phyloP scores from a whole-genome alignment of 306 rosid species.

The Canavalia gladiata region DNA sequence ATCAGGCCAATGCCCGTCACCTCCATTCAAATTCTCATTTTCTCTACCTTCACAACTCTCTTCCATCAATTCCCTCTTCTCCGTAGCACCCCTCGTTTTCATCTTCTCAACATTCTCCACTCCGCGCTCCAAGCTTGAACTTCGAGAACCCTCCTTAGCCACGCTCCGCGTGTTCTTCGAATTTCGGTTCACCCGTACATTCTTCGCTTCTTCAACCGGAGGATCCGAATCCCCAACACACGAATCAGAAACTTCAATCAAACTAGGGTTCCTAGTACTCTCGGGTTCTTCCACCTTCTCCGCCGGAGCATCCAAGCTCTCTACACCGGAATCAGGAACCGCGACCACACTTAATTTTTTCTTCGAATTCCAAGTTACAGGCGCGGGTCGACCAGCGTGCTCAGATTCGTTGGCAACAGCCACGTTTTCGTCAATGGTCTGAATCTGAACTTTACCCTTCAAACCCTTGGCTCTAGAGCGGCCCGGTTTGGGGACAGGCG shows the following conservation, averaged over 20 bases:
- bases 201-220: conserved; percentile 23
- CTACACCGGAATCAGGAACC: not conserved
- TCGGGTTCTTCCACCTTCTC: conserved; percentile 25
- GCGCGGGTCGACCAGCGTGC: conserved; percentile 19
- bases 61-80: conserved; percentile 49
- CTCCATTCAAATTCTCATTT: conserved; percentile 4
- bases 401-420: not conserved
- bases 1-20: conserved; percentile 51
- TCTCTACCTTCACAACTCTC: conserved; percentile 35
- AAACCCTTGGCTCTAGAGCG: conserved; percentile 36
- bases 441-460: conserved; percentile 15
- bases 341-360: not conserved
- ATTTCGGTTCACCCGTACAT: not conserved
- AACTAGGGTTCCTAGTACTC: not conserved
- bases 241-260: not conserved
- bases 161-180: not conserved
- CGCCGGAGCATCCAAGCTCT: not conserved
- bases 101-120: conserved; percentile 52
- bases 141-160: conserved; percentile 14
- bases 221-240: not conserved
- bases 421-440: not conserved
- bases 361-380: conserved; percentile 23
- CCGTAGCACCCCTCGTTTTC: conserved; percentile 44
- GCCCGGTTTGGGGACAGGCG: not conserved
- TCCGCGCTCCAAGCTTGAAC: conserved; percentile 42